Evolutionary conservation across 257 asterid species (phyloP), one percentile per base, ranked within the genome.

Genomic region (Solanum acaule): DNA sequence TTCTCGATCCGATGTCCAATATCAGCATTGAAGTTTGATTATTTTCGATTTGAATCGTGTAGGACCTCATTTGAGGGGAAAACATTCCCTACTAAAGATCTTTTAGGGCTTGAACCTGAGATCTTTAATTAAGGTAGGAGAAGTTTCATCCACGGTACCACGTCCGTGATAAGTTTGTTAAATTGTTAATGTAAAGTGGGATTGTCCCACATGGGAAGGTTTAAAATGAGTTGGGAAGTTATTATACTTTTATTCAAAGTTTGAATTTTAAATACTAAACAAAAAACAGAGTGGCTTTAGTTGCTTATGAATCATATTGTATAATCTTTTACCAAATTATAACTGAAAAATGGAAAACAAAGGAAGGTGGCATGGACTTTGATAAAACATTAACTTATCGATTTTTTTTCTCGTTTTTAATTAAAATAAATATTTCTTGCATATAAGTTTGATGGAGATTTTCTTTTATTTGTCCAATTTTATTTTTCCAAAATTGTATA

Each of bases 11-110:
- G n/a, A 52, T 52, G 10, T 52, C 10, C 0, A 2, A 52, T 16
- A 52, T 16, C 3, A 52, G 1, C 1, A 52, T 52, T 16, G 0
- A 52, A 16, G 9, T 52, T 52, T 52, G 10, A 52, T 56, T 56
- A 18, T 56, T 18, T 56, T 0, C 0, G 1, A 56, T 18, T 56
- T 56, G 0, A 18, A 4, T 0, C 0, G 10, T 18, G 0, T 56
- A 56, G 4, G n/a, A 0, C n/a, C 4, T 52, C 23, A 2, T 52
- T 52, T 18, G 10, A 49, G 8, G 3, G 61, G 1, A 0, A 49
- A 15, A 0, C 1, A 49, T 16, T 49, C 0, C 23, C 3, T 49
- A 31, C 33, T 31, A 31, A 31, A 2, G 33, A 31, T 46, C 5
- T 46, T 14, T 5, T 49, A 15, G 5, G 8, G 0, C 6, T 49